These are phyloP conservation scores for Mortierella sp. DNA, from an alignment of 371 early-diverging fungal genomes.

Conservation along the genomic window DNA sequence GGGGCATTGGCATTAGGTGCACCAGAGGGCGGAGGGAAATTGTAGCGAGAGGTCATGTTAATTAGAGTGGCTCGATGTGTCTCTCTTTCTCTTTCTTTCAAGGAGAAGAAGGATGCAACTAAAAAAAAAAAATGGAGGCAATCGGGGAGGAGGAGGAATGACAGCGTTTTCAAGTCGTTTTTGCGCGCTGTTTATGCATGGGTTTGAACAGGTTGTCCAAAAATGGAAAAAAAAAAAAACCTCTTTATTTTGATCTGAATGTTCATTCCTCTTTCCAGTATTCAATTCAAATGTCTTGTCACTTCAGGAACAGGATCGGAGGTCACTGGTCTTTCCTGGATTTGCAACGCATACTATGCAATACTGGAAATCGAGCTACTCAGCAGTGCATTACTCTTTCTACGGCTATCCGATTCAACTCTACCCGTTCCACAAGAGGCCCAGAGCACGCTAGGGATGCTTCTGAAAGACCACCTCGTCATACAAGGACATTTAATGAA, in stretches of 20 bases:
- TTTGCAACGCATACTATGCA: background rate
- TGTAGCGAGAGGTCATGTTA: slow-evolving; percentile 34
- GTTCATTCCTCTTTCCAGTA: background rate
- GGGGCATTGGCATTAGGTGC: slow-evolving; percentile 55
- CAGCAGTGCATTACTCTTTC: background rate
- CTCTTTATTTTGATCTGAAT: background rate
- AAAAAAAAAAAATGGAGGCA: background rate
- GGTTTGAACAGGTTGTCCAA: background rate
- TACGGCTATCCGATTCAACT: background rate
- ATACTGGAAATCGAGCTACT: background rate
- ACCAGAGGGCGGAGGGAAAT: slow-evolving; percentile 51
- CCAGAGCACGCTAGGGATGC: background rate
- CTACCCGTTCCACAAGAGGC: background rate
- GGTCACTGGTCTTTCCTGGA: slow-evolving; percentile 20
- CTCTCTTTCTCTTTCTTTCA: background rate
- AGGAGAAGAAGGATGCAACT: background rate
- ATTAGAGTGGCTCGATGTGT: background rate
- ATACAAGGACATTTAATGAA: background rate
- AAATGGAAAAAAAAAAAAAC: slow-evolving; percentile 8
- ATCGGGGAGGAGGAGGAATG: background rate
- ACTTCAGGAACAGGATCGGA: background rate
- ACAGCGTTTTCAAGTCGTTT: background rate
- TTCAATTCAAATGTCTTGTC: background rate
- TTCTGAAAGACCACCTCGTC: background rate
- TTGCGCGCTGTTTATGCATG: background rate